phyloP scores from a whole-genome alignment of 2,329 filamentous ascomycete species.

The Neopestalotiopsis clavispora region DNA sequence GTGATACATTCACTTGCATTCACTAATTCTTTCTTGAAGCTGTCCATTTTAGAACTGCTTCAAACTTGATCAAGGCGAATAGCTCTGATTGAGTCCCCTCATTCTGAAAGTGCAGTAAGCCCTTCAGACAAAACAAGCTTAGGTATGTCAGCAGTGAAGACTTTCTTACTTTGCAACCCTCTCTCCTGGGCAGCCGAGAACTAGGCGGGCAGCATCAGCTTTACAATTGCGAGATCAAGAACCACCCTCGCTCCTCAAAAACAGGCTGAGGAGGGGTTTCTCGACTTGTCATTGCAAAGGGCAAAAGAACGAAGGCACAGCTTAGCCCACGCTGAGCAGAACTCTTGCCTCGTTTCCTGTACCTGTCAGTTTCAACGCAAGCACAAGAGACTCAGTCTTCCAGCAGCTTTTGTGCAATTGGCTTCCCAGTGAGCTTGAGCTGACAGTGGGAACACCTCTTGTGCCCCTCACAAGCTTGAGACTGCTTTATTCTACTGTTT shows the following conservation, averaged over 20 bases:
- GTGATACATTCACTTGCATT: constrained; percentile 13
- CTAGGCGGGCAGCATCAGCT: neutral
- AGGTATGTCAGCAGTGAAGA: neutral
- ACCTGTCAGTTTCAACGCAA: constrained; percentile 61
- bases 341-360: neutral
- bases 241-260: neutral
- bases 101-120: constrained; percentile 10
- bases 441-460: neutral
- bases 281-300: neutral
- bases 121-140: constrained; percentile 1
- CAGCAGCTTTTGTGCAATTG: neutral
- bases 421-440: neutral
- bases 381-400: neutral
- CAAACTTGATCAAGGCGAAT: neutral
- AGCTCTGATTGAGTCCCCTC: neutral
- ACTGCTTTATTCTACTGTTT: neutral
- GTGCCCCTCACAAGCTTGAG: neutral
- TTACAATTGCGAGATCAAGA: neutral
- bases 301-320: neutral
- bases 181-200: neutral
- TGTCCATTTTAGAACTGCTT: constrained; percentile 1
- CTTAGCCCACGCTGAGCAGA: neutral
- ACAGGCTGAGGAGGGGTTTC: neutral
- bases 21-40: constrained; percentile 7
- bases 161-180: constrained; percentile 8